Percentiles rank a stretch among this genome's conserved stretches.
Evolutionary conservation across 179 eudicot species (phyloP).

Genomic region (Carnegiea gigantea): DNA sequence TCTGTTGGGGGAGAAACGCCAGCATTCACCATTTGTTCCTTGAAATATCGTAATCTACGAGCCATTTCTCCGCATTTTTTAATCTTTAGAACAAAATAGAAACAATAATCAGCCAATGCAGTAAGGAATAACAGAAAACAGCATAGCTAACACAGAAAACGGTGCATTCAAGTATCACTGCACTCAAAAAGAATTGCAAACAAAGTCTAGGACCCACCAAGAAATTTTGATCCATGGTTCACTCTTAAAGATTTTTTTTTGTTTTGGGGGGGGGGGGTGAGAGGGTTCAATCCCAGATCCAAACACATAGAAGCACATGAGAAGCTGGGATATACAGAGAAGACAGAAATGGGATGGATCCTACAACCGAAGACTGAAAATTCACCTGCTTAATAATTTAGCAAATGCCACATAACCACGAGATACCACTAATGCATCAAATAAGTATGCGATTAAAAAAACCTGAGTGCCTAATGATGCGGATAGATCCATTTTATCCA

Average conservation of each 20-base stretch:
- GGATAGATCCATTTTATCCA: not conserved
- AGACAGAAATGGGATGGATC: not conserved
- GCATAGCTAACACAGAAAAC: not conserved
- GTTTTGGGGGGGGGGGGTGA: not conserved
- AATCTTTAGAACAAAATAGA: constrained; percentile 38
- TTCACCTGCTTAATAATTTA: not conserved
- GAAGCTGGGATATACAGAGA: not conserved
- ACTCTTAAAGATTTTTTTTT: not conserved
- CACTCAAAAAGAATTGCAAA: not conserved
- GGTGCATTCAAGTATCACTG: not conserved
- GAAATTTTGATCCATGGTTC: not conserved
- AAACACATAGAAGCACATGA: not conserved
- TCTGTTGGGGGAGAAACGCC: constrained; percentile 53
- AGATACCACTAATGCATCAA: not conserved
- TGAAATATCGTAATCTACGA: constrained; percentile 65
- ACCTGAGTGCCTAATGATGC: not conserved
- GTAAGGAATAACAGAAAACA: not conserved
- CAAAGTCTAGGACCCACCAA: not conserved
- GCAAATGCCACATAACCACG: not conserved
- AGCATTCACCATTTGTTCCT: constrained; percentile 71
- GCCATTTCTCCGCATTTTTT: constrained; percentile 91
- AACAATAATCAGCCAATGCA: not conserved
- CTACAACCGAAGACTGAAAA: not conserved
- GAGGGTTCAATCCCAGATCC: not conserved
- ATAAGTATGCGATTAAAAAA: not conserved